Conservation (phyloP, 148 eudicot species). For the Rhododendron williamsianum region DNA sequence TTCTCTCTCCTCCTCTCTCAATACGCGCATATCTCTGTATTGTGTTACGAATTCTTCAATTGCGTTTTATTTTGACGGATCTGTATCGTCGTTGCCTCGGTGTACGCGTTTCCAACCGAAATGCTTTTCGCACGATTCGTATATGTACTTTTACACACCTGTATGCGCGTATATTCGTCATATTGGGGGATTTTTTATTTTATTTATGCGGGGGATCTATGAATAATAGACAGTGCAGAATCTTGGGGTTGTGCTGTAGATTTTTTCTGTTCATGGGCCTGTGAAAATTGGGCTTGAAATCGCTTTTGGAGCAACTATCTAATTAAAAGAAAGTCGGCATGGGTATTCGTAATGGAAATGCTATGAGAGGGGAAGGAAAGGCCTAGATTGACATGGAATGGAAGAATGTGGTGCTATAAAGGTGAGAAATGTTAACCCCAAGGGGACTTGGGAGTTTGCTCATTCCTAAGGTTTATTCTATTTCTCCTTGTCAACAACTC, state of each 20-base stretch:
- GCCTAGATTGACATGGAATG: not conserved
- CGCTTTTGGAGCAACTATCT: not conserved
- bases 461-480: no score
- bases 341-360: not conserved
- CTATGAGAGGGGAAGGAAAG: not conserved
- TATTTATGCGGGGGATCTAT: not conserved
- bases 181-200: not conserved
- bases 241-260: not conserved
- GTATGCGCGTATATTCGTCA: not conserved
- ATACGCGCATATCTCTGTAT: not conserved
- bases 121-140: not conserved
- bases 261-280: not conserved
- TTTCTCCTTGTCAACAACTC: no score
- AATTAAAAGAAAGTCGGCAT: not conserved
- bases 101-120: not conserved
- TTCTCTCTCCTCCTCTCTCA: not conserved
- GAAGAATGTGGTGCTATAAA: not conserved
- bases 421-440: not conserved
- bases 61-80: conserved; percentile 8
- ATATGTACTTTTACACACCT: not conserved
- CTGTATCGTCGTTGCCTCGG: conserved; percentile 2
- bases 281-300: not conserved
- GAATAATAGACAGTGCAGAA: not conserved
- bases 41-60: not conserved
- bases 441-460: no score